These are phyloP conservation scores for Sporobolomyces pararoseus DNA, from an alignment of 768 basidiomycete species.

Conservation along the genomic window DNA sequence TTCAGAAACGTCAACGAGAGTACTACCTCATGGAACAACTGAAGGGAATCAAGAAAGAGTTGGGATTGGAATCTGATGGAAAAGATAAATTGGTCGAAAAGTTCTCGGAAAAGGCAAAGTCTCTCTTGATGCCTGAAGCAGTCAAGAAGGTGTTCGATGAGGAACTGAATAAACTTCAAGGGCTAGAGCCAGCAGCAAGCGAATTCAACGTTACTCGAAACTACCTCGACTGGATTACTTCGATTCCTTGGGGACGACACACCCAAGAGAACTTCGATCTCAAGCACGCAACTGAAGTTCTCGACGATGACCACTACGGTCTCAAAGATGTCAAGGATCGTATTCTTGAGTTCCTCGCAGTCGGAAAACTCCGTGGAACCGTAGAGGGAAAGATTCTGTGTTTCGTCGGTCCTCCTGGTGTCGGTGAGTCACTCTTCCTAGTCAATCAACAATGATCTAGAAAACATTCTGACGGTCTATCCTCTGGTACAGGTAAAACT, in stretches of 20 bases:
- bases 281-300: constrained; percentile 63
- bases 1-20: constrained; percentile 50
- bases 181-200: constrained; percentile 59
- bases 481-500: constrained; percentile 62
- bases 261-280: constrained; percentile 75
- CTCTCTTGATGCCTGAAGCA: constrained; percentile 72
- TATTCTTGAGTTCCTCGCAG: constrained; percentile 85
- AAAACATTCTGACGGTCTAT: neutral
- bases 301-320: constrained; percentile 89
- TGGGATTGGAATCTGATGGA: constrained; percentile 67
- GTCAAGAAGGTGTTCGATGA: constrained; percentile 95
- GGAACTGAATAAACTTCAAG: constrained; percentile 82
- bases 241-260: constrained; percentile 96
- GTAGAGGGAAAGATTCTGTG: constrained; percentile 98
- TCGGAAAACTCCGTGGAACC: constrained; percentile 78
- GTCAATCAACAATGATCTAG: no score
- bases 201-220: constrained; percentile 47
- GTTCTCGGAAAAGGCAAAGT: constrained; percentile 71
- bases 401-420: constrained; percentile 92
- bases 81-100: constrained; percentile 75
- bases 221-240: constrained; percentile 65
- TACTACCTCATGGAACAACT: constrained; percentile 46
- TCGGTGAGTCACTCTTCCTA: constrained; percentile 52
- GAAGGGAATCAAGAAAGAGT: constrained; percentile 49
- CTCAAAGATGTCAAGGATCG: constrained; percentile 93